phyloP scores from a whole-genome alignment of 441 rosid genomes.

The Metrosideros polymorpha region DNA sequence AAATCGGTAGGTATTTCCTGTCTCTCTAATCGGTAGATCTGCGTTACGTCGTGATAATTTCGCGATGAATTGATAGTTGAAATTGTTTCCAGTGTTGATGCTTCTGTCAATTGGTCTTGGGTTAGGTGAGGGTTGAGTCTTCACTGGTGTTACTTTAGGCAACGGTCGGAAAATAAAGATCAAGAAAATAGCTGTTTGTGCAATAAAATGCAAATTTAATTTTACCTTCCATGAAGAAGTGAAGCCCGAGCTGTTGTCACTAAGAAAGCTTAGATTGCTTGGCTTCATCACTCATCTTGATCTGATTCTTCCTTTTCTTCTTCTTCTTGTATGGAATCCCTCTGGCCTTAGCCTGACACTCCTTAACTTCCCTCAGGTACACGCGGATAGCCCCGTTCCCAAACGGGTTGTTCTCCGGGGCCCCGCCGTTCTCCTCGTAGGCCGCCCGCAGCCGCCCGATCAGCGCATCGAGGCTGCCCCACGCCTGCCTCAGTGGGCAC shows the following conservation, averaged over 20 bases:
- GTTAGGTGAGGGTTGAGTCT: background rate
- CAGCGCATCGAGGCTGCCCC: conserved; percentile 65
- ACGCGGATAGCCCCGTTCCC: conserved; percentile 47
- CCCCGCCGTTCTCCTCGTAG: conserved; percentile 45
- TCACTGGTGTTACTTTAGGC: background rate
- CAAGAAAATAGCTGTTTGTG: conserved; percentile 13
- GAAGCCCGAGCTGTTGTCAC: background rate
- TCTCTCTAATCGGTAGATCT: background rate
- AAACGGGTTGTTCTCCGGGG: conserved; percentile 40
- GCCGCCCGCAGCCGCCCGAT: conserved; percentile 58
- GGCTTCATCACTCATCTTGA: conserved; percentile 30
- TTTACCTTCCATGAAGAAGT: conserved; percentile 25
- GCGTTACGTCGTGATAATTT: background rate
- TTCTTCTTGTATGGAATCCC: conserved; percentile 53
- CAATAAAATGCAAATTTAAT: background rate
- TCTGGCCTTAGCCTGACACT: conserved; percentile 52
- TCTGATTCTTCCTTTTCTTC: conserved; percentile 42
- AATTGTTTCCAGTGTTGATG: background rate
- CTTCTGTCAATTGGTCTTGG: background rate
- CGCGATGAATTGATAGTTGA: background rate
- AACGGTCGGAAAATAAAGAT: background rate
- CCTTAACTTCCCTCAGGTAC: conserved; percentile 43
- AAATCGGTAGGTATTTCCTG: background rate
- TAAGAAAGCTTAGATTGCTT: conserved; percentile 27
- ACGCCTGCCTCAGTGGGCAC: conserved; percentile 52